These are phyloP conservation scores for Phialocephala subalpina DNA, from an alignment of 2,329 filamentous ascomycete genomes.

Conservation along the genomic window DNA sequence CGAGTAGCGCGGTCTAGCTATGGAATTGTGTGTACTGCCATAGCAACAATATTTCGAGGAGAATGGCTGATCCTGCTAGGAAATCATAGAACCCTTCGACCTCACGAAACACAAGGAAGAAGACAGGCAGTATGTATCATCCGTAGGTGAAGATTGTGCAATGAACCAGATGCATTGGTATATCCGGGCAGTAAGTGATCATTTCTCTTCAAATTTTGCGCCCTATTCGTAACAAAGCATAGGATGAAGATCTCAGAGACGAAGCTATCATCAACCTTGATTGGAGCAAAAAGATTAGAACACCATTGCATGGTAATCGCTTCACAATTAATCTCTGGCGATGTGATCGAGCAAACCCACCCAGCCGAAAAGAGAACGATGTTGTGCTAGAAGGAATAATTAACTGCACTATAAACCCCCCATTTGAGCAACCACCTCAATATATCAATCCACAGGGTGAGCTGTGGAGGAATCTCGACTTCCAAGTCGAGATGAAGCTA, in stretches of 20 bases:
- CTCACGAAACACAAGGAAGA: not conserved
- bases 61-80: not conserved
- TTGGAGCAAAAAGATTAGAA: not conserved
- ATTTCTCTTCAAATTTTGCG: not conserved
- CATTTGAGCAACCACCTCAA: not conserved
- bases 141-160: not conserved
- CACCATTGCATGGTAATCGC: not conserved
- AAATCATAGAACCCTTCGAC: constrained; percentile 9
- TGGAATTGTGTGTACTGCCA: not conserved
- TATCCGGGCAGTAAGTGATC: not conserved
- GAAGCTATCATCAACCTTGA: not conserved
- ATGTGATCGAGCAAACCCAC: not conserved
- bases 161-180: constrained; percentile 11
- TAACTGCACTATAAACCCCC: not conserved
- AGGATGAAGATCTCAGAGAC: not conserved
- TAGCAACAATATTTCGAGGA: no score
- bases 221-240: not conserved
- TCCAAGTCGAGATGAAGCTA: constrained; percentile 17
- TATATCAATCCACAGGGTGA: not conserved
- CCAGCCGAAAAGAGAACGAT: not conserved
- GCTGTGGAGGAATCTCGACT: constrained; percentile 10
- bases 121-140: not conserved
- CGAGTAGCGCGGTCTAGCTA: not conserved
- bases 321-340: not conserved
- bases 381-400: not conserved